Evolutionary conservation across 331 rosid genomes (phyloP).

Genomic region (Prunus yedoensis): DNA sequence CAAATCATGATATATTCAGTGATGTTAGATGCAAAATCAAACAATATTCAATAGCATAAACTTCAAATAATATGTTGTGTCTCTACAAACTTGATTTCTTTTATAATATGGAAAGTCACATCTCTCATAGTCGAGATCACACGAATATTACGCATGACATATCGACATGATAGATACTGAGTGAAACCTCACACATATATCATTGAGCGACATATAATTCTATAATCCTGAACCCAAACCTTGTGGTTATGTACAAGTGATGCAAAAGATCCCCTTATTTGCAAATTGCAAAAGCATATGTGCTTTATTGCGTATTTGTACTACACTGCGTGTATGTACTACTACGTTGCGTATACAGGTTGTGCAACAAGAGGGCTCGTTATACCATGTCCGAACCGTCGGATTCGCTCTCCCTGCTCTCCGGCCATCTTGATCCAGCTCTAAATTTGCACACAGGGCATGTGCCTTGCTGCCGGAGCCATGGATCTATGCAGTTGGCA

Average conservation of each 20-base stretch:
- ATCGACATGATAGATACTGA: too few species aligned
- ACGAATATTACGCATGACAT: neutral
- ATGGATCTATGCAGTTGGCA: constrained; percentile 65
- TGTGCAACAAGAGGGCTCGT: neutral
- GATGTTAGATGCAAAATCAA: neutral
- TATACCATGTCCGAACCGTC: constrained; percentile 45
- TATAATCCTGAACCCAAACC: neutral
- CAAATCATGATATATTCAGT: neutral
- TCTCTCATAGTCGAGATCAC: neutral
- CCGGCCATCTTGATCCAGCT: constrained; percentile 58
- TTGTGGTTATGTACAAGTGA: neutral
- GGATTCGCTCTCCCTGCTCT: constrained; percentile 44
- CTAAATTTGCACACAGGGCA: constrained; percentile 82
- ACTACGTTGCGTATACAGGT: neutral
- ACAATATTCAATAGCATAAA: neutral
- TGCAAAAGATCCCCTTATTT: neutral
- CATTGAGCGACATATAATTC: neutral
- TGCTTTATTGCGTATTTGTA: neutral
- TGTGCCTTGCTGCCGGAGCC: constrained; percentile 63
- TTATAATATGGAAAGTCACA: neutral
- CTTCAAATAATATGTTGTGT: neutral
- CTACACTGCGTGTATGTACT: too few species aligned
- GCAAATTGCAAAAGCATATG: neutral
- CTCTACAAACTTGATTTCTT: neutral
- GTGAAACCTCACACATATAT: neutral